Evolutionary conservation across 2,329 filamentous ascomycete species (phyloP), one percentile per base, ranked within the genome.

Genomic region (Botryotinia convoluta): DNA sequence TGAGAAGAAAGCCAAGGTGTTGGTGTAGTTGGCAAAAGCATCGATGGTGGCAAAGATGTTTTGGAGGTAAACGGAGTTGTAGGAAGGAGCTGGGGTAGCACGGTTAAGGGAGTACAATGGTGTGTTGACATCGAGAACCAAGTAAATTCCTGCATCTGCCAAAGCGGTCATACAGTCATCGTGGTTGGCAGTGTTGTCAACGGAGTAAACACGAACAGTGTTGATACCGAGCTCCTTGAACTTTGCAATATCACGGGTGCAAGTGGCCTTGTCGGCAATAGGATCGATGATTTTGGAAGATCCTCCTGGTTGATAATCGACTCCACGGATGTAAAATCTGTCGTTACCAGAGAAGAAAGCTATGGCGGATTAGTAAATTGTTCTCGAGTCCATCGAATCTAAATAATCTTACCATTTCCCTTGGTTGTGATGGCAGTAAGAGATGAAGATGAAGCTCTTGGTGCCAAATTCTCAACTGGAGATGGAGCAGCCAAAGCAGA

Each of bases 81-180:
- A 93, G 2, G 91, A 92, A 26, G 81, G 76, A 73, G 83, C 83
- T 65, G 90, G 90, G 29, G 87, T 82, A 65, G 83, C 86, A 75
- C 91, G 88, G 84, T 91, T 91, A 82, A 93, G 82, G 4, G 90
- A 92, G 84, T 92, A 92, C 76, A 88, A 86, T 75, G 91, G 90
- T n/a, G 89, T 90, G 85, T 92, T 92, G 83, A 92, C 88, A 78
- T 93, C 91, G 64, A 93, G 85, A 12, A 91, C 90, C 51, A 93
- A 86, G 85, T 93, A 93, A 84, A 93, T 93, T 76, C 91, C 90
- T 75, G 90, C 91, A 78, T 88, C 89, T 63, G 89, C 89, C 74
- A 93, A 84, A 48, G 85, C 84, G 65, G 83, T 84, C 91, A 93
- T 93, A 83, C 91, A 92, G 75, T 87, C 86, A 79, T 92, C 90